phyloP scores from a whole-genome alignment of 140 eudicot genomes.

The Erigeron philadelphicus region DNA sequence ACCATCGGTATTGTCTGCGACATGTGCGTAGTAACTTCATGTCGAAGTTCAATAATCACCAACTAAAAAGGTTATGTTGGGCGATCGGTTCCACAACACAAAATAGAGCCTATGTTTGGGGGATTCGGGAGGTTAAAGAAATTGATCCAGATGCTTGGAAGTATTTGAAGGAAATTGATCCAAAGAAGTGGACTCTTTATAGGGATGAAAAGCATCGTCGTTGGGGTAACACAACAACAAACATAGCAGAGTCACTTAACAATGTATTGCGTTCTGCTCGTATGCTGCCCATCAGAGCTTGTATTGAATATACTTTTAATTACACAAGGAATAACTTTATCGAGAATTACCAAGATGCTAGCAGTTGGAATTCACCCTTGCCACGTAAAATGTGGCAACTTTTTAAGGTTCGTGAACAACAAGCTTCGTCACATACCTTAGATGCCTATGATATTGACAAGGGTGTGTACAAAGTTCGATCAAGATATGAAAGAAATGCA shows the following conservation, averaged over 20 bases:
- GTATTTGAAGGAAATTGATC: neutral
- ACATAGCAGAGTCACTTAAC: neutral
- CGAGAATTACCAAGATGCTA: neutral
- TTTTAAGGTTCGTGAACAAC: neutral
- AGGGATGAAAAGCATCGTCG: neutral
- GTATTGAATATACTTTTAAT: neutral
- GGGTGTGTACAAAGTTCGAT: neutral
- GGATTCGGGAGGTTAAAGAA: neutral
- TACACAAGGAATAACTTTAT: neutral
- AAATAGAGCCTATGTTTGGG: neutral
- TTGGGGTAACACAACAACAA: neutral
- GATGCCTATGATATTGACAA: neutral
- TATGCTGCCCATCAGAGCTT: neutral
- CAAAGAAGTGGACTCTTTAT: neutral
- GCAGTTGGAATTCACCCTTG: neutral
- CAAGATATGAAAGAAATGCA: neutral
- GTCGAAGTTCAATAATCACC: neutral
- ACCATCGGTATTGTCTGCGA: too few relatives aligned
- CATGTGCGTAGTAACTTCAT: neutral
- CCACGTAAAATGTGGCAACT: neutral
- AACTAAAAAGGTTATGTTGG: neutral
- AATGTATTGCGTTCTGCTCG: neutral
- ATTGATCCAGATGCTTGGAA: too few relatives aligned
- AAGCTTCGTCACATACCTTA: neutral
- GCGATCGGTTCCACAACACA: neutral